Conservation (phyloP, 2,329 filamentous ascomycete genomes). For the Trichoderma afroharzianum region DNA sequence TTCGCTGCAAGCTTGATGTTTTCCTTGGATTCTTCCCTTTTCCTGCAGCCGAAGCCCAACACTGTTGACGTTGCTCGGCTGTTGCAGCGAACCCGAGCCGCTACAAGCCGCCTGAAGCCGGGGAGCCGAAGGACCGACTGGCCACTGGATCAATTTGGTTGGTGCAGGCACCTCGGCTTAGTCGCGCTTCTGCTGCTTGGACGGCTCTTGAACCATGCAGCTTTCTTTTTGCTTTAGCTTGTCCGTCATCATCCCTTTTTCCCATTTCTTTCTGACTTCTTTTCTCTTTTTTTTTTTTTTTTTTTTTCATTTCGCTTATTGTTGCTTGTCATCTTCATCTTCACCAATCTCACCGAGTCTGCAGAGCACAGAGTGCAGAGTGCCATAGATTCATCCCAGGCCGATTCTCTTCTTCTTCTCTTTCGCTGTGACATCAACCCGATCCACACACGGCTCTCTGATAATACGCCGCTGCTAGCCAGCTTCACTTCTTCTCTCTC, state of each 20-base stretch:
- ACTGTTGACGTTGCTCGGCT: conserved; percentile 18
- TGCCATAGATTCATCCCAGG: background rate
- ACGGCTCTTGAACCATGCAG: background rate
- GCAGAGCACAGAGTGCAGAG: no score
- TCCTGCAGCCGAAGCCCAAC: conserved; percentile 8
- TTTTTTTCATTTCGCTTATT: background rate
- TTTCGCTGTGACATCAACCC: background rate
- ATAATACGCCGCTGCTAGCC: background rate
- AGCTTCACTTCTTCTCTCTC: background rate
- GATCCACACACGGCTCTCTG: background rate
- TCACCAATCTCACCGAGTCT: background rate
- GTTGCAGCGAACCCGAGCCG: conserved; percentile 30
- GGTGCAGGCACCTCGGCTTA: background rate
- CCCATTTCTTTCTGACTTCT: no score
- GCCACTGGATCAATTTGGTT: no score
- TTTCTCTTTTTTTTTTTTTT: background rate
- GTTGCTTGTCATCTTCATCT: background rate
- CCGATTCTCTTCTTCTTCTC: background rate
- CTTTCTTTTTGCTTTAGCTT: background rate
- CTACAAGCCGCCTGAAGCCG: conserved; percentile 41
- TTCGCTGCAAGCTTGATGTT: background rate
- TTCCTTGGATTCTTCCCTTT: background rate
- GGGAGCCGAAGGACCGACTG: background rate
- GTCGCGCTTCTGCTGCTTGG: background rate
- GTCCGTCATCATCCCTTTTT: background rate